Conservation (phyloP, 805 yeast genomes). For the Jamesozyma spencerorum region DNA sequence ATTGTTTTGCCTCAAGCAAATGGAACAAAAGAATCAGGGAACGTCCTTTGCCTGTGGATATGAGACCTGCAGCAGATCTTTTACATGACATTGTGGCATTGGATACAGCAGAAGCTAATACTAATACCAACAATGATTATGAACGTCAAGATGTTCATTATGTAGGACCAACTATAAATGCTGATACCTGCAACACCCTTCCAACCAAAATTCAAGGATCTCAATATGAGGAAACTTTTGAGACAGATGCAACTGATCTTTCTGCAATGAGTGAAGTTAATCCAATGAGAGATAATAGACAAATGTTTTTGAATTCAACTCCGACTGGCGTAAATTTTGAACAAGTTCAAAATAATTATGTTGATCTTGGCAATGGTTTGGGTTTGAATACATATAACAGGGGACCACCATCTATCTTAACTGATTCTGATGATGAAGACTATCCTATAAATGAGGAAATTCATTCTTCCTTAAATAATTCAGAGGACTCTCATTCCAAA, state of each 20-base stretch:
- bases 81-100: constrained; percentile 6
- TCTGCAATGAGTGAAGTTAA: background rate
- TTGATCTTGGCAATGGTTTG: constrained; percentile 30
- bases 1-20: constrained; percentile 41
- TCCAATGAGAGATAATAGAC: background rate
- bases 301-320: background rate
- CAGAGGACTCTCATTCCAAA: background rate
- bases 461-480: background rate
- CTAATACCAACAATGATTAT: background rate
- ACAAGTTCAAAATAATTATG: constrained; percentile 11
- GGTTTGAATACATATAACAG: constrained; percentile 30
- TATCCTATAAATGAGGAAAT: constrained; percentile 8
- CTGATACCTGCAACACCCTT: background rate
- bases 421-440: constrained; percentile 27
- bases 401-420: constrained; percentile 34
- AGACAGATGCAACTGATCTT: background rate
- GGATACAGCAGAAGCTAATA: background rate
- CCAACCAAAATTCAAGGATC: too few relatives aligned
- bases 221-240: background rate
- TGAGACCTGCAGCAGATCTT: constrained; percentile 5
- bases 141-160: background rate
- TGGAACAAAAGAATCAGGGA: constrained; percentile 30
- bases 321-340: background rate
- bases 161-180: background rate
- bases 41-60: constrained; percentile 6